Evolutionary conservation across 1,284 basidiomycete species (phyloP), one percentile per base, ranked within the genome.

Genomic region (Cryptococcus maquisensis): DNA sequence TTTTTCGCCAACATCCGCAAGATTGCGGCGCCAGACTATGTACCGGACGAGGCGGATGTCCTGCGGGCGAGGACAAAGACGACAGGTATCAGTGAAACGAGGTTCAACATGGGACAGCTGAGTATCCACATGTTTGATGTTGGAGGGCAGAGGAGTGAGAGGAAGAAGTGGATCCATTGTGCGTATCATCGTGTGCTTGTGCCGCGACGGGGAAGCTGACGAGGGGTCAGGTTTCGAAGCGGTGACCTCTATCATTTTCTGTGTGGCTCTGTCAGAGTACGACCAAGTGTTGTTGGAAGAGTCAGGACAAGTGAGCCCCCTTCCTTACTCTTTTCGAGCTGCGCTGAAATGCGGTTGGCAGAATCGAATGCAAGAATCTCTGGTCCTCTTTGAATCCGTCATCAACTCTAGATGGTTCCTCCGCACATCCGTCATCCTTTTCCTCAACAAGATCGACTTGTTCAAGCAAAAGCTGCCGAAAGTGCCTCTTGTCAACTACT

Each of bases 141-240:
- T 8, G 90, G 92, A 35, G 91, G 92, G 0, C 93, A 96, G 72
- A 83, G 91, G 16, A 92, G 88, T 3, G 92, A 97, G 73, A 81
- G 93, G 21, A 94, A 93, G 72, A 97, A 97, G 72, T 94, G 91
- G 90, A 91, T 91, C 26, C 88, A 91, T 68, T 91, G 88, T 73
- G 62, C 66, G 72, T 71, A 6, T 32, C 10, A 8, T 7, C 28
- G 2, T 32, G 6, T 32, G n/a, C 7, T n/a, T 20, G 7, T 18
- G 13, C 10, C 47, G 2, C 9, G 35, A 21, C 16, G 13, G 47
- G 36, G 4, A 13, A 32, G 47, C 47, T 36, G 36, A 20, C 20
- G 21, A 35, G 43, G 10, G 4, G 3, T 12, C 40, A 75, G 72
- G 75, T 65, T 97, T 97, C 64, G 93, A 97, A 73, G 88, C 86